These are phyloP conservation scores for Penicillium sclerotigenum DNA, from an alignment of 2,329 filamentous ascomycete species.

Conservation along the genomic window DNA sequence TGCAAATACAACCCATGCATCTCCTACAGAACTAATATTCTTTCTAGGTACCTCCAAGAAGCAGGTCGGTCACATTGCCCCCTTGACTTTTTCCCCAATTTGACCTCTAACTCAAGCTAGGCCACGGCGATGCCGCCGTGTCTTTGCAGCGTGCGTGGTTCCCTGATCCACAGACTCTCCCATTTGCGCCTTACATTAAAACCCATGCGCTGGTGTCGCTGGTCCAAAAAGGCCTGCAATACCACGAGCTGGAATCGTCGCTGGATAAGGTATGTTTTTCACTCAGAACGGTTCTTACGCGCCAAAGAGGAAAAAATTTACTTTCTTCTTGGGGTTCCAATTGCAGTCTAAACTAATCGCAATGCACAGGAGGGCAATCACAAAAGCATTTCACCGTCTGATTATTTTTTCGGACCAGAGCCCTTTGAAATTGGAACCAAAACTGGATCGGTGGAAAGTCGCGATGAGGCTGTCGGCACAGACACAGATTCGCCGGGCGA, in stretches of 20 bases:
- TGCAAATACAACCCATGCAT: constrained; percentile 10
- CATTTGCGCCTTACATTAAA: constrained; percentile 59
- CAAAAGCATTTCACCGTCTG: constrained; percentile 34
- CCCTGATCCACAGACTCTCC: constrained; percentile 58
- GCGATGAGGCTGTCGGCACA: constrained; percentile 30
- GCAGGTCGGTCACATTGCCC: constrained; percentile 44
- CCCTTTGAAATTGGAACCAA: constrained; percentile 36
- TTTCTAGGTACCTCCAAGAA: constrained; percentile 51
- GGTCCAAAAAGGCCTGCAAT: constrained; percentile 61
- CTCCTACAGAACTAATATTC: constrained; percentile 19
- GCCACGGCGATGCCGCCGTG: constrained; percentile 58
- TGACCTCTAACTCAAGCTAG: constrained; percentile 34
- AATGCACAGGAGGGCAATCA: constrained; percentile 39
- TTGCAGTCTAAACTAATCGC: constrained; percentile 18
- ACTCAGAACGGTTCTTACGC: background rate
- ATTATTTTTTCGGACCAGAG: constrained; percentile 49
- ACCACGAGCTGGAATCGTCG: constrained; percentile 50
- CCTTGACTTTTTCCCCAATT: constrained; percentile 1
- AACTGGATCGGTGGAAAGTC: constrained; percentile 27
- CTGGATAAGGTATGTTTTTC: constrained; percentile 46
- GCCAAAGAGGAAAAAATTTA: background rate
- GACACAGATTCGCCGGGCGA: constrained; percentile 34
- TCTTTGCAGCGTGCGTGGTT: constrained; percentile 62
- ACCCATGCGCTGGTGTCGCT: constrained; percentile 59
- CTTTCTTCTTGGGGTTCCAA: background rate